Evolutionary conservation across 805 yeast genomes (phyloP), one percentile per base, ranked within the genome.

Genomic region (Torulaspora indica): DNA sequence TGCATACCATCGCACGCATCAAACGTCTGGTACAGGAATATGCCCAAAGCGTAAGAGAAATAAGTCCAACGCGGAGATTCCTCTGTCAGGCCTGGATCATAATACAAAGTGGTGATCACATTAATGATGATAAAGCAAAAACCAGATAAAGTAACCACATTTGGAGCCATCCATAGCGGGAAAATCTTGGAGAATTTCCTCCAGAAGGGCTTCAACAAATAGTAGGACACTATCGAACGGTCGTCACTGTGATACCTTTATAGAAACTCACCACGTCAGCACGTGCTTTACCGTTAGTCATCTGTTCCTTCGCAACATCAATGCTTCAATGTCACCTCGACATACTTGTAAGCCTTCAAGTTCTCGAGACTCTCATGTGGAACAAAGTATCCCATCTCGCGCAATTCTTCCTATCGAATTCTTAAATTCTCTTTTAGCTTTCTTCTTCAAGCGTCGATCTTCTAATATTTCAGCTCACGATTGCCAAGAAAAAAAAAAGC

Each of bases 1-100:
- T 90, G 98, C 51, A 85, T 77, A 4, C 98, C 98, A 65, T 90
- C 98, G 65, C 96, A 85, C 0, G 96, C 96, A 64, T 90, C 98
- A 63, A 90, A 88, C 0, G 97, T 90, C 63, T 90, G 98, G 64
- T 90, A 90, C 75, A 89, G 70, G 60, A 90, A 89, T 53, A 90
- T 68, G 5, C 95, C 91, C 49, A 85, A 59, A 0, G 95, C 96
- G 61, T 86, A 85, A 35, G 81, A 69, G 53, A 77, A 75, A 61
- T 84, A 86, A 13, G 82, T 75, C 95, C 95, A 86, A 27, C 75
- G 63, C 5, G 98, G 96, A 9, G 76, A 71, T 2, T 70, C 71
- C 29, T 72, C 55, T 37, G 77, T 65, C 47, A 87, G 72, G 43
- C 73, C 68, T 3, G 95, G 95, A 61, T 89, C 93, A 52, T 72